A percentile compares a stretch with the other conserved stretches of the same genome.
These are phyloP conservation scores for Ophiostoma sp. DNA, from an alignment of 2,329 filamentous ascomycete genomes.

Conservation along the genomic window DNA sequence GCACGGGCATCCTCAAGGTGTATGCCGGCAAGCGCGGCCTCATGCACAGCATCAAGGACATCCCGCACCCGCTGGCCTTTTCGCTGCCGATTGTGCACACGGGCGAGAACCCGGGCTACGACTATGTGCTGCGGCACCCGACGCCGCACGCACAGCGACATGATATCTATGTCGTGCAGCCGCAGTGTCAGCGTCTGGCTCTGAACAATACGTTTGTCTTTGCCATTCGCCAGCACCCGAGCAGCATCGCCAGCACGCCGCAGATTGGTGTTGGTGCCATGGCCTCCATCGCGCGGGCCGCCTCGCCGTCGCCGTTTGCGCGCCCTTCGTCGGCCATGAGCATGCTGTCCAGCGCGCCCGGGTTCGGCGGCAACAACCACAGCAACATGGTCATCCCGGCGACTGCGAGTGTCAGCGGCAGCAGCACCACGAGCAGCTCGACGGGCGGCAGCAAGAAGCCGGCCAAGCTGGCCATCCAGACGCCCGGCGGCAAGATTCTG, in stretches of 20 bases:
- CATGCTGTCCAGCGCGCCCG: slow-evolving; percentile 56
- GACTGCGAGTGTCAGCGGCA: slow-evolving; percentile 45
- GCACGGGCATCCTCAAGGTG: slow-evolving; percentile 78
- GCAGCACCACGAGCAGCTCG: slow-evolving; percentile 36
- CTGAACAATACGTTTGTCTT: slow-evolving; percentile 98
- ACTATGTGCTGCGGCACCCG: slow-evolving; percentile 87
- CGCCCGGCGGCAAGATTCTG: slow-evolving; percentile 89
- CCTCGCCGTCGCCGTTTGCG: slow-evolving; percentile 57
- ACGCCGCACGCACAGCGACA: slow-evolving; percentile 97
- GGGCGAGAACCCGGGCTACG: slow-evolving; percentile 88
- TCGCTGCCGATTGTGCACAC: slow-evolving; percentile 84
- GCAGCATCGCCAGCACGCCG: slow-evolving; percentile 43
- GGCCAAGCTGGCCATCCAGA: slow-evolving; percentile 92
- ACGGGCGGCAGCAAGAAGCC: slow-evolving; percentile 63
- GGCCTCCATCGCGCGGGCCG: slow-evolving; percentile 37
- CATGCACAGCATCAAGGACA: slow-evolving; percentile 97
- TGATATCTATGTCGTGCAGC: slow-evolving; percentile 93
- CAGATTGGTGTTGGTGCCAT: slow-evolving; percentile 38
- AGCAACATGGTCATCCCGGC: slow-evolving; percentile 43
- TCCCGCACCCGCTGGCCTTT: slow-evolving; percentile 85
- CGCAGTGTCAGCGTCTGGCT: slow-evolving; percentile 81
- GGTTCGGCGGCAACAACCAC: slow-evolving; percentile 28
- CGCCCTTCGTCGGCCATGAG: slow-evolving; percentile 61
- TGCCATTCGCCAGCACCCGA: slow-evolving; percentile 84
- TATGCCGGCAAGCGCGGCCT: slow-evolving; percentile 92